A percentile compares a stretch with the other conserved stretches of the same genome.
Evolutionary conservation across 2,329 filamentous ascomycete species (phyloP).

Genomic region (Diaporthe vexans): DNA sequence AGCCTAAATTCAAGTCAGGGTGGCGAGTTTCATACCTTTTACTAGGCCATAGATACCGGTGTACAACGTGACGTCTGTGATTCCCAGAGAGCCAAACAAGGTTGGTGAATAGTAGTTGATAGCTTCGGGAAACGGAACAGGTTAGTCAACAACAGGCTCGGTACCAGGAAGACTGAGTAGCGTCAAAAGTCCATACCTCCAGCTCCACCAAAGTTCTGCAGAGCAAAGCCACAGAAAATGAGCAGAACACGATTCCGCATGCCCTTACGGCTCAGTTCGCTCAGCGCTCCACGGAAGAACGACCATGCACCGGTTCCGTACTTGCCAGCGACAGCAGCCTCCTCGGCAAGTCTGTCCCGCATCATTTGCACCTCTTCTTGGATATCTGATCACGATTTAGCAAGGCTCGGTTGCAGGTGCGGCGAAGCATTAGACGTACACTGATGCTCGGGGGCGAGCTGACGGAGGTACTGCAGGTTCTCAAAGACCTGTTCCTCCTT

Average conservation of each 20-base stretch:
- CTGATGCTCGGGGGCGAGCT: slow-evolving; percentile 56
- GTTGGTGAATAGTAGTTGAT: slow-evolving; percentile 61
- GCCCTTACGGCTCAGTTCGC: slow-evolving; percentile 54
- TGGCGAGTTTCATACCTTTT: slow-evolving; percentile 45
- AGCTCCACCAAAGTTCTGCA: slow-evolving; percentile 56
- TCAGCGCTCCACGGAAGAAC: slow-evolving; percentile 47
- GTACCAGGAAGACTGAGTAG: neutral
- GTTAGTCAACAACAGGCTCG: neutral
- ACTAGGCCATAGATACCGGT: slow-evolving; percentile 66
- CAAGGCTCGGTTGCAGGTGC: neutral
- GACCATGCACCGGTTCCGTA: slow-evolving; percentile 52
- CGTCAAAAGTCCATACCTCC: slow-evolving; percentile 40
- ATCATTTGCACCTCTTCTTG: slow-evolving; percentile 65
- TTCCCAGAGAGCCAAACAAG: slow-evolving; percentile 59
- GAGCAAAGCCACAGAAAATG: slow-evolving; percentile 54
- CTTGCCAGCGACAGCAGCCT: slow-evolving; percentile 49
- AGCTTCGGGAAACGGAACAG: slow-evolving; percentile 42
- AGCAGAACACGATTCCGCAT: slow-evolving; percentile 57
- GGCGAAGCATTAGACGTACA: slow-evolving; percentile 10
- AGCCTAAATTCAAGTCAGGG: neutral
- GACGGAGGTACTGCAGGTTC: slow-evolving; percentile 58
- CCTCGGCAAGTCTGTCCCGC: slow-evolving; percentile 52
- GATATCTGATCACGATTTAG: slow-evolving; percentile 49
- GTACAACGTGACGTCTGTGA: slow-evolving; percentile 59
- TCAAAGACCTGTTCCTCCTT: slow-evolving; percentile 56